phyloP scores from a whole-genome alignment of 306 rosid species.

The Comarum palustre region DNA sequence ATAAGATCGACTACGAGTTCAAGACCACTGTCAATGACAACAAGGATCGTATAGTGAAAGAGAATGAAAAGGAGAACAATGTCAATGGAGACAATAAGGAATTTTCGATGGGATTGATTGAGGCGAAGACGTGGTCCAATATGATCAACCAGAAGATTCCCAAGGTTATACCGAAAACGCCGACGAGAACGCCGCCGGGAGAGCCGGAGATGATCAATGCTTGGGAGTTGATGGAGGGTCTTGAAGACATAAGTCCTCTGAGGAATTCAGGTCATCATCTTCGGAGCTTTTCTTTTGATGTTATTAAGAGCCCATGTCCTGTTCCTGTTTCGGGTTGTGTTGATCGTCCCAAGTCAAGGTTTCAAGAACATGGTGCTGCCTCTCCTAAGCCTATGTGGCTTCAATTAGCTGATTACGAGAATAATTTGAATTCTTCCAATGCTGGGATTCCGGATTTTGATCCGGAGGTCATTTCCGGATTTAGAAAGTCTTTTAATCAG shows the following conservation, averaged over 20 bases:
- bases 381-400: constrained; percentile 57
- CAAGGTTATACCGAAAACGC: constrained; percentile 44
- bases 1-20: constrained; percentile 13
- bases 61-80: background rate
- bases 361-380: constrained; percentile 20
- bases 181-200: constrained; percentile 64
- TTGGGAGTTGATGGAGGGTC: constrained; percentile 97
- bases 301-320: constrained; percentile 19
- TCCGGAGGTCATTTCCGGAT: constrained; percentile 43
- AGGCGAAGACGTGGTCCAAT: constrained; percentile 76
- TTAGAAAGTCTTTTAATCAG: constrained; percentile 51
- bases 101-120: constrained; percentile 46
- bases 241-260: constrained; percentile 68
- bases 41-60: background rate
- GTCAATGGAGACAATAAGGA: constrained; percentile 23
- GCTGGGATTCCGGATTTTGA: constrained; percentile 42
- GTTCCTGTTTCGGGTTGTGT: constrained; percentile 21
- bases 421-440: constrained; percentile 27
- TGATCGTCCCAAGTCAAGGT: constrained; percentile 36
- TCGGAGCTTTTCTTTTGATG: constrained; percentile 67
- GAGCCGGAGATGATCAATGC: constrained; percentile 84
- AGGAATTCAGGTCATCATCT: constrained; percentile 54
- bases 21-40: background rate
- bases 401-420: constrained; percentile 25
- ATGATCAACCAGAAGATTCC: constrained; percentile 68